Evolutionary conservation across 1,284 basidiomycete species (phyloP), one percentile per base, ranked within the genome.

Genomic region (Trametes versicolor): DNA sequence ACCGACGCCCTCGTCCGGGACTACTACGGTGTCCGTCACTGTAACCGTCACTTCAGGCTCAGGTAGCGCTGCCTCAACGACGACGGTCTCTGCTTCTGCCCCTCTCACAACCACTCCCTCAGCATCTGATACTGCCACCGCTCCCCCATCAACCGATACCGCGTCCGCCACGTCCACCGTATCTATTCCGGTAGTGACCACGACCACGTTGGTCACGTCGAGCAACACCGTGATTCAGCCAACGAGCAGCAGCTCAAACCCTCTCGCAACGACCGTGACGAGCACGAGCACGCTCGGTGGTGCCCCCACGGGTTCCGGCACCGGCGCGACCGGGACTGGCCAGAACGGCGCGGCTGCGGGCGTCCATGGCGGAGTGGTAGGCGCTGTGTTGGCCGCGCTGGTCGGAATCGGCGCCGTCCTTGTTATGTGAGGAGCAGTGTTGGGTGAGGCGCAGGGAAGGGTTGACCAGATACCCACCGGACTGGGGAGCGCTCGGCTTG

Each of bases 361-460:
- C 21, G 47, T 23, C 23, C 15, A 15, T 3, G 15, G 25, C 8
- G 36, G 47, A 15, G 45, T 27, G n/a, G 12, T 25, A 13, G 52
- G 43, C n/a, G 53, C 25, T 4, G 32, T 49, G 34, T 12, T 55
- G 4, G 53, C 53, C 13, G 60, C 21, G 23, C 5, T 55, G 21
- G 23, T 55, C 17, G 60, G 34, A 2, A 5, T 34, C n/a, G 47
- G 34, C 19, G 50, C 41, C 25, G 3, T 56, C 29, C 45, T 52
- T 43, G 23, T 61, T 17, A 5, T 55, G n/a, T 61, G 79, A 55
- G 17, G 37, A 53, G 36, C 27, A 12, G 50, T 10, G 29, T n/a
- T 51, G 32, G 15, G 7, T 50, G 49, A 34, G 25, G 23, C 27
- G 4, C 17, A 25, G 13, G 34, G 17, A 19, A 17, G 17, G n/a